Evolutionary conservation across 768 basidiomycete species (phyloP), one percentile per base, ranked within the genome.

Genomic region (Calocybe gangraenosa): DNA sequence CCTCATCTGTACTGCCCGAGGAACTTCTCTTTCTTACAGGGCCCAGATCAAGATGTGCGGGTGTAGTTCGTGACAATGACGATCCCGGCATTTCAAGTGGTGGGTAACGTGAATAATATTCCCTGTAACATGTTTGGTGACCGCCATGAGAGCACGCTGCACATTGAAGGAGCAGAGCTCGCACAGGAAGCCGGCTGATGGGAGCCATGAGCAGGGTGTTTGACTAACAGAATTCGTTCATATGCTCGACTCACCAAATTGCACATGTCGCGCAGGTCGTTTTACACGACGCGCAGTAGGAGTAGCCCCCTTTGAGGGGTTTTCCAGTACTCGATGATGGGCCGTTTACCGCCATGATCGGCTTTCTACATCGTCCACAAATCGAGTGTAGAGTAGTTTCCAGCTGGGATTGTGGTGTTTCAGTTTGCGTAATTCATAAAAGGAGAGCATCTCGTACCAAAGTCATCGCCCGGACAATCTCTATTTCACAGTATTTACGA

Each of bases 101-200:
- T 1, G 82, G 79, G 17, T 73, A 76, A 31, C 72, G 68, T 51
- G 75, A 65, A 55, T 88, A 87, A 56, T 81, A 89, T 22, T 70
- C 67, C 31, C 78, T 74, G 54, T 88, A 90, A 63, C 90, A 92
- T 15, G 75, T 71, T 52, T 84, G 83, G 52, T 92, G 90, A 0
- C 89, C 89, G 0, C 90, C 90, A 50, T 92, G 90, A 34, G 75
- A 66, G 58, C 90, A 92, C 1, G 85, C 65, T 0, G 84, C 74
- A 59, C 90, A 92, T 41, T 82, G 81, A 58, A 90, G 84, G 2
- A 87, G 63, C 3, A 89, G 66, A 0, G 76, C 67, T 21, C 76
- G 78, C 13, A 91, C 86, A 3, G 90, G 89, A 21, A 92, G 76
- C 44, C 80, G 90, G 60, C 89, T 91, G 8, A 7, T 49, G 3